Evolutionary conservation across 106 monocot species (phyloP).

Genomic region (Platanthera zijinensis): DNA sequence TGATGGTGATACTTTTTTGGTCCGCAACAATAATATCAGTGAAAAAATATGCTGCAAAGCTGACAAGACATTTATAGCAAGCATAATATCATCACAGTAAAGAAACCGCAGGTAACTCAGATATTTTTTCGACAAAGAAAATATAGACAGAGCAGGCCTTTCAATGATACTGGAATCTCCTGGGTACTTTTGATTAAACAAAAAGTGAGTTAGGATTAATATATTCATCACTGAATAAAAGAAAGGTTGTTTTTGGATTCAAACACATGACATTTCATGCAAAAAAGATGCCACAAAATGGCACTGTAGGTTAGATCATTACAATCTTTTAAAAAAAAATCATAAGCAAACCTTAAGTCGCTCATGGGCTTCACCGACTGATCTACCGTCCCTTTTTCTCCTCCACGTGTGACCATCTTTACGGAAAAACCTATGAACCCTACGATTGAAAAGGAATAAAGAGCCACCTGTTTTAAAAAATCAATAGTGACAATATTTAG

Average conservation of each 20-base stretch:
- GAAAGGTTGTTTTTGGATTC: neutral
- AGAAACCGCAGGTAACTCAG: neutral
- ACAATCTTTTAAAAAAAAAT: neutral
- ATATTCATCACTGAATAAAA: neutral
- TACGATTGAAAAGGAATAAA: constrained; percentile 72
- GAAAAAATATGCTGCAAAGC: too few relatives aligned
- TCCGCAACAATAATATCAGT: too few relatives aligned
- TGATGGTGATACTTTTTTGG: too few relatives aligned
- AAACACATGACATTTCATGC: neutral
- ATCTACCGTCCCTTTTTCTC: constrained; percentile 45
- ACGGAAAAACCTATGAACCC: constrained; percentile 51
- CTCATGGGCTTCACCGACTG: constrained; percentile 57
- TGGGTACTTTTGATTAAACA: neutral
- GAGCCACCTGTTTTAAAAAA: constrained; percentile 60
- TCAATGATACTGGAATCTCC: neutral
- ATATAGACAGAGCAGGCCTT: neutral
- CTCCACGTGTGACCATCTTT: constrained; percentile 56
- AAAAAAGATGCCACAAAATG: neutral
- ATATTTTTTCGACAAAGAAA: neutral
- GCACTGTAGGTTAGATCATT: neutral
- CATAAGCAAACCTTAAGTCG: constrained; percentile 39
- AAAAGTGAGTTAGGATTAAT: neutral
- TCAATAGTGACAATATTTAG: neutral
- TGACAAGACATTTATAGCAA: neutral
- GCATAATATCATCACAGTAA: neutral